phyloP scores from a whole-genome alignment of 805 yeast genomes.

The Metschnikowia picachoensis region DNA sequence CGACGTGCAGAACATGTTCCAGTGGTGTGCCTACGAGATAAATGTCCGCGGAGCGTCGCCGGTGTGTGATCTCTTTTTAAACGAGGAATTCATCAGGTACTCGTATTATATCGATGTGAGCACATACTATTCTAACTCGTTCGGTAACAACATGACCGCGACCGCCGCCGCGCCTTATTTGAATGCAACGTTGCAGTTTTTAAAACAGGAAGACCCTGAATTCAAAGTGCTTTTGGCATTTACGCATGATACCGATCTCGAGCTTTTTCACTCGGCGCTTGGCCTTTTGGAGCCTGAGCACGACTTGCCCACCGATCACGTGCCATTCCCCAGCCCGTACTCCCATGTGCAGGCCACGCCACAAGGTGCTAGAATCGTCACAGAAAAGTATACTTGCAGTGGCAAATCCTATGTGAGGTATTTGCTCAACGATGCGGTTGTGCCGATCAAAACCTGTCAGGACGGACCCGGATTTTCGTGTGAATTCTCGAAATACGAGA shows the following conservation, averaged over 20 bases:
- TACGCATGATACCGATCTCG: slow-evolving; percentile 70
- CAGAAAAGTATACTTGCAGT: slow-evolving; percentile 34
- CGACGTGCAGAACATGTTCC: slow-evolving; percentile 53
- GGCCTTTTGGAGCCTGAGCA: slow-evolving; percentile 48
- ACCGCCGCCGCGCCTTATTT: slow-evolving; percentile 58
- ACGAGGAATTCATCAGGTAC: slow-evolving; percentile 59
- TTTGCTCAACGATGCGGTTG: slow-evolving; percentile 39
- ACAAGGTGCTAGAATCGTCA: slow-evolving; percentile 38
- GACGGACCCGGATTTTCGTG: slow-evolving; percentile 44
- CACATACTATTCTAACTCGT: slow-evolving; percentile 60
- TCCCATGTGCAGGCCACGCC: slow-evolving; percentile 38
- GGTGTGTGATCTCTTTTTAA: slow-evolving; percentile 65
- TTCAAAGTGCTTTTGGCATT: slow-evolving; percentile 64
- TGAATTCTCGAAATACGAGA: slow-evolving; percentile 32
- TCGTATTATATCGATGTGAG: slow-evolving; percentile 58
- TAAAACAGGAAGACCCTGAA: slow-evolving; percentile 39
- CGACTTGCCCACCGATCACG: slow-evolving; percentile 42
- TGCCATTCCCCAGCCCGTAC: slow-evolving; percentile 47
- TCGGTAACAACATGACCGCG: slow-evolving; percentile 55
- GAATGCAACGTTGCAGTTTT: slow-evolving; percentile 46
- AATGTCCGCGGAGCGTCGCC: slow-evolving; percentile 65
- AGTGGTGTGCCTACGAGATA: slow-evolving; percentile 71
- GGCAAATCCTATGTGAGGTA: slow-evolving; percentile 34
- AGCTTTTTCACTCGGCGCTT: slow-evolving; percentile 59
- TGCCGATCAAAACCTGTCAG: slow-evolving; percentile 32